Conservation (phyloP, 1,139 yeast species). For the Pneumocystis wakefieldiae region DNA sequence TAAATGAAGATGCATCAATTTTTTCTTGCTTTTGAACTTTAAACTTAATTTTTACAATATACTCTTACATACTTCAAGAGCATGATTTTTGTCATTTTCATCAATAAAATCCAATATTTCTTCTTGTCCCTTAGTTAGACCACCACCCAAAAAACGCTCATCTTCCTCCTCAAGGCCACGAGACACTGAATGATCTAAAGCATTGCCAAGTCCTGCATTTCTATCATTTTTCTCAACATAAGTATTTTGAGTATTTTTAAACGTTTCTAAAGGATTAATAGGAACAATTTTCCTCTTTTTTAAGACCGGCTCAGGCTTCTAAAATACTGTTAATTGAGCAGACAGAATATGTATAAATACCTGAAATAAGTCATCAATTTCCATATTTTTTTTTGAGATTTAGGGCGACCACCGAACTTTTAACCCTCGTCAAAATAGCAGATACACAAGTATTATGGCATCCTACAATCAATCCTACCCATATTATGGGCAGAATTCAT, state of each 20-base stretch:
- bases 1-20: conserved; percentile 18
- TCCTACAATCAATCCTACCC: neutral
- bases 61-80: conserved; percentile 3
- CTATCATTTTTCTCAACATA: neutral
- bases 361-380: neutral
- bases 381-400: neutral
- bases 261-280: neutral
- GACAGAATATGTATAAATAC: neutral
- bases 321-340: neutral
- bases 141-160: conserved; percentile 21
- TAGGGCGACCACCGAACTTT: neutral
- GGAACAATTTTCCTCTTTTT: neutral
- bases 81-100: conserved; percentile 14
- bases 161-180: conserved; percentile 14
- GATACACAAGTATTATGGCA: neutral
- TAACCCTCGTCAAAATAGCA: neutral
- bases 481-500: neutral
- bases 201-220: neutral
- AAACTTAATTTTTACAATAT: neutral
- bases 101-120: conserved; percentile 19
- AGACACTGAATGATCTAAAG: neutral
- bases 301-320: neutral
- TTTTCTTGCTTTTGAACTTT: conserved; percentile 12
- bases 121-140: conserved; percentile 18
- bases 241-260: neutral